These are phyloP conservation scores for Psilocybe cyanescens DNA, from an alignment of 768 basidiomycete genomes.

Conservation along the genomic window DNA sequence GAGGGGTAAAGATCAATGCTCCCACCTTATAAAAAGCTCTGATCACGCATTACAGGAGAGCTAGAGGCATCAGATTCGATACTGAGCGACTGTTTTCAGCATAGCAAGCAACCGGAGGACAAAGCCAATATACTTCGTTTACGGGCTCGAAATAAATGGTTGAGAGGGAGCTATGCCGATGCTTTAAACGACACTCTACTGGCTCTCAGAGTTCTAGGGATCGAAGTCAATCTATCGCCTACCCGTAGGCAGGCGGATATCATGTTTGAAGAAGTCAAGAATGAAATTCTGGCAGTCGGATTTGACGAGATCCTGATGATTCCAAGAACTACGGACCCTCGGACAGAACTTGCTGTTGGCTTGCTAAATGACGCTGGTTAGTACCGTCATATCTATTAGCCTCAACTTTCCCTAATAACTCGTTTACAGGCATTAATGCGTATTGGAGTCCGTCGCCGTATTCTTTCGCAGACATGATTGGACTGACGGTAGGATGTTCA, in stretches of 20 bases:
- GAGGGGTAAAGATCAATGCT: slow-evolving; percentile 46
- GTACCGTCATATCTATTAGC: slow-evolving; percentile 7
- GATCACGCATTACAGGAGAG: slow-evolving; percentile 45
- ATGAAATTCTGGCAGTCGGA: slow-evolving; percentile 70
- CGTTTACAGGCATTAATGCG: slow-evolving; percentile 58
- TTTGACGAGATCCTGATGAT: slow-evolving; percentile 69
- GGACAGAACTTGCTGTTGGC: slow-evolving; percentile 64
- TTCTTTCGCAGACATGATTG: slow-evolving; percentile 64
- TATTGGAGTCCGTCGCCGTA: slow-evolving; percentile 67
- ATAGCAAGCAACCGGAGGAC: slow-evolving; percentile 54
- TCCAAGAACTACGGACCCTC: slow-evolving; percentile 61
- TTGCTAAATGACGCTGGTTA: slow-evolving; percentile 72
- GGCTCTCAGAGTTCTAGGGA: slow-evolving; percentile 64
- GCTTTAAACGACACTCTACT: slow-evolving; percentile 61
- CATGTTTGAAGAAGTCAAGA: slow-evolving; percentile 75
- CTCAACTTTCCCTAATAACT: neutral
- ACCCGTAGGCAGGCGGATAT: slow-evolving; percentile 56
- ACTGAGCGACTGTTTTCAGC: slow-evolving; percentile 56
- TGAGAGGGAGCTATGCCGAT: slow-evolving; percentile 56
- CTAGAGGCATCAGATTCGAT: slow-evolving; percentile 54
- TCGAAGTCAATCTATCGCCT: slow-evolving; percentile 60
- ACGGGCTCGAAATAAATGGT: slow-evolving; percentile 67
- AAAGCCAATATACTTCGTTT: slow-evolving; percentile 58
- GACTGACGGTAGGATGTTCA: slow-evolving; percentile 57
- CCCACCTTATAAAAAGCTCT: neutral